Base-by-base conservation (phyloP, 176 grass and related monocot species). In the Musa troglodytarum region DNA sequence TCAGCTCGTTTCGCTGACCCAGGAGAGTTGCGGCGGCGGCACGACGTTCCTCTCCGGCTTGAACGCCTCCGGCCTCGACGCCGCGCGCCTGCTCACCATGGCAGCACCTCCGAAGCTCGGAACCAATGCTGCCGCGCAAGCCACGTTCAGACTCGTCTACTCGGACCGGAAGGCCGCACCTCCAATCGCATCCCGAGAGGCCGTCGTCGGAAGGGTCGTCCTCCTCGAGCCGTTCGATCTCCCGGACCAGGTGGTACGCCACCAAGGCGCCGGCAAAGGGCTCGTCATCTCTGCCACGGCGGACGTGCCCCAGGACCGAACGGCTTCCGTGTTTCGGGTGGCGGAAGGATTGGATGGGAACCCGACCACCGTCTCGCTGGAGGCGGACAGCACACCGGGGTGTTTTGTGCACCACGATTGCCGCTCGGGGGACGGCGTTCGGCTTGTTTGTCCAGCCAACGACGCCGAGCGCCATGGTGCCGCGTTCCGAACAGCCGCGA, bases 141-240 rank as follows among this genome's bases (percentile, higher is more conserved):
- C 85, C 49, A 96, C 89, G 7, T 96, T 96, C 64, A 62, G 89
- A 11, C 50, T 92, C 50, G 34, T 80, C 2, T 52, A 80, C 19
- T 63, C 81, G 51, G 75, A 68, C 63, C 55, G 79, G 57, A 69
- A 64, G 65, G 68, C 2, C 26, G 34, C 50, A 56, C n/a, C 64
- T 50, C 0, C 0, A 49, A 54, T 55, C 0, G 61, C 20, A 22
- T 0, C 11, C n/a, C 24, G 17, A 1, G 54, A 69, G 4, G 24
- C 4, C 34, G 65, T 56, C 10, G 14, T 16, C 26, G 59, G 69
- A 70, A 66, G 26, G 11, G 50, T 76, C 2, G 72, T 70, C 19
- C 72, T 52, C 77, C 85, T 96, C 2, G 92, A 96, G 43, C 92
- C 89, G 28, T 81, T 92, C 5, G 83, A 82, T 77, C 54, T 96